phyloP scores from a whole-genome alignment of 345 rosid species.

The Eucalyptus rudis region DNA sequence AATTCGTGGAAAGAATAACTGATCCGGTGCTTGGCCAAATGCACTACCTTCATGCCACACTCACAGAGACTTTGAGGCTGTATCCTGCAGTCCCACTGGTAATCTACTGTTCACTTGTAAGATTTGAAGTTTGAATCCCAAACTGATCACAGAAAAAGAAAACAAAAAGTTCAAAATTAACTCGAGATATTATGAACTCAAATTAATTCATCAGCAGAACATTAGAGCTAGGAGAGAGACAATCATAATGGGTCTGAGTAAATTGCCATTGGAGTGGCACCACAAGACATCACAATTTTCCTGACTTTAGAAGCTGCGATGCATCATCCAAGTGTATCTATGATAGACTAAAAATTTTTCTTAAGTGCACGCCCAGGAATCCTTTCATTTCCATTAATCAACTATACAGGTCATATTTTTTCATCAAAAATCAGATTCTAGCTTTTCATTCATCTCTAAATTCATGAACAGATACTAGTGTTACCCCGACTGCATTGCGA shows the following conservation, averaged over 20 bases:
- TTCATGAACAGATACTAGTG: not conserved
- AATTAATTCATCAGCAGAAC: not conserved
- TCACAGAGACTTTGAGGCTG: conserved; percentile 68
- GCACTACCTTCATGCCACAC: conserved; percentile 78
- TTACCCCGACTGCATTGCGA: not conserved
- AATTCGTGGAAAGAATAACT: conserved; percentile 9
- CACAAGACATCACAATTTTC: not conserved
- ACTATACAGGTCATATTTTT: not conserved
- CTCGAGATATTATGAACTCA: not conserved
- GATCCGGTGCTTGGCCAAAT: conserved; percentile 40
- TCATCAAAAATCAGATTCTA: not conserved
- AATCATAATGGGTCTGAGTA: not conserved
- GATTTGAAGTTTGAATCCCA: not conserved
- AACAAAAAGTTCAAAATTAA: not conserved
- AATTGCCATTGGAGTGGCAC: not conserved
- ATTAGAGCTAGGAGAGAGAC: not conserved
- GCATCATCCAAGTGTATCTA: not conserved
- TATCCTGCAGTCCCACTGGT: conserved; percentile 63
- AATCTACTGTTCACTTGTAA: not conserved
- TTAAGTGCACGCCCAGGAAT: not conserved
- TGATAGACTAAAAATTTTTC: not conserved
- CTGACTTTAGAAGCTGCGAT: not conserved
- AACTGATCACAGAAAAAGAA: not conserved
- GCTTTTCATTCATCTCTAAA: not conserved
- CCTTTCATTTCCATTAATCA: not conserved